phyloP scores from a whole-genome alignment of 306 rosid genomes.

The Quercus alba region DNA sequence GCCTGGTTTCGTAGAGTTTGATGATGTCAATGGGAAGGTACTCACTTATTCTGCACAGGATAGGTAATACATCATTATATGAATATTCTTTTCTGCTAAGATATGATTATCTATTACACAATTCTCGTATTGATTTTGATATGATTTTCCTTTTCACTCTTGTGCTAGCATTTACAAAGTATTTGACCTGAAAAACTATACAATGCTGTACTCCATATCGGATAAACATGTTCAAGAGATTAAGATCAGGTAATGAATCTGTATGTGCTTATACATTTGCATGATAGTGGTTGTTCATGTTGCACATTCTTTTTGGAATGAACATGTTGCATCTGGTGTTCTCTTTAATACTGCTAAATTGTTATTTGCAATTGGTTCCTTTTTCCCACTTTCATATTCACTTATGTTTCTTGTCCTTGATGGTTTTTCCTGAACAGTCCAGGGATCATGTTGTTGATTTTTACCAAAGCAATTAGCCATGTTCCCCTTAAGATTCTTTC shows the following conservation, averaged over 20 bases:
- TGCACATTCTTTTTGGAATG: slow-evolving; percentile 6
- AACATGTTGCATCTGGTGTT: slow-evolving; percentile 3
- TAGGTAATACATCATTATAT: slow-evolving; percentile 36
- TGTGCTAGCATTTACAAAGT: slow-evolving; percentile 86
- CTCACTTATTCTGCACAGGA: slow-evolving; percentile 96
- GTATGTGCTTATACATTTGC: slow-evolving; percentile 6
- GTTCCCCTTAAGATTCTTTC: slow-evolving; percentile 97
- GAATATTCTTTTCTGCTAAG: neutral
- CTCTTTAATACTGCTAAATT: neutral
- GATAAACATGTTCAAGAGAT: slow-evolving; percentile 98
- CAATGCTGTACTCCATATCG: slow-evolving; percentile 93
- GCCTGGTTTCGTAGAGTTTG: slow-evolving; percentile 99
- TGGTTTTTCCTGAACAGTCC: slow-evolving; percentile 55
- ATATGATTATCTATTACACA: slow-evolving; percentile 11
- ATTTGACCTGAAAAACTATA: slow-evolving; percentile 94
- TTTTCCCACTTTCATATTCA: neutral
- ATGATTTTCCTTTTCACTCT: slow-evolving; percentile 12
- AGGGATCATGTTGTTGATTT: slow-evolving; percentile 94
- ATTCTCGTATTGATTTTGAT: slow-evolving; percentile 27
- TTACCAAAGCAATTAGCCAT: slow-evolving; percentile 75
- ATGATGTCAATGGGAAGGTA: slow-evolving; percentile 99
- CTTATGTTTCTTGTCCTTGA: slow-evolving; percentile 16
- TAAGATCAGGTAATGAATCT: slow-evolving; percentile 79
- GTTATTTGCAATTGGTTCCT: neutral
- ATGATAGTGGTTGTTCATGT: neutral